phyloP scores from a whole-genome alignment of 768 basidiomycete genomes.

The Amanita muscaria region DNA sequence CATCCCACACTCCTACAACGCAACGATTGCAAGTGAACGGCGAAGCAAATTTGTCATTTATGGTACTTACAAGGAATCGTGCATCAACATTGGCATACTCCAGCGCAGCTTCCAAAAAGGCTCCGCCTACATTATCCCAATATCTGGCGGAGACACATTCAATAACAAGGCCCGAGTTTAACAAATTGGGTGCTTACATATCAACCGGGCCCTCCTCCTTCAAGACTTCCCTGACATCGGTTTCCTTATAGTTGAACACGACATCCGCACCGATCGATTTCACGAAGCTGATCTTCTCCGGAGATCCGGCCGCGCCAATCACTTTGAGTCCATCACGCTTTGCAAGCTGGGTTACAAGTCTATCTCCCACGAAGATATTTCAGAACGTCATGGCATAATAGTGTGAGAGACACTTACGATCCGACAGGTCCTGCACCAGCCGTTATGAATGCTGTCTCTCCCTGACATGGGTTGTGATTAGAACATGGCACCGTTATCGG shows the following conservation, averaged over 20 bases:
- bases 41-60: no score
- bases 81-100: conserved; percentile 29
- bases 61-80: conserved; percentile 34
- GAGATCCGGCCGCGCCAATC: conserved; percentile 53
- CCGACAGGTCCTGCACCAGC: conserved; percentile 22
- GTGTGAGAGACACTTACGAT: conserved; percentile 15
- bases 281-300: conserved; percentile 51
- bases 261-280: conserved; percentile 45
- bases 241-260: conserved; percentile 59
- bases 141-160: conserved; percentile 7
- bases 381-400: not conserved
- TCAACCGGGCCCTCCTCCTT: conserved; percentile 44
- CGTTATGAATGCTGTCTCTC: conserved; percentile 20
- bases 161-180: not conserved
- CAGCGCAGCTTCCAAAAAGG: conserved; percentile 26
- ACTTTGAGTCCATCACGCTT: conserved; percentile 39
- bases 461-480: conserved; percentile 13
- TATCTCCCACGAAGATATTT: not conserved
- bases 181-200: conserved; percentile 23
- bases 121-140: conserved; percentile 41
- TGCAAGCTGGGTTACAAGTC: conserved; percentile 29
- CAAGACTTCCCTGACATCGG: conserved; percentile 35
- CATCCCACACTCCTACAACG: conserved; percentile 6
- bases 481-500: no score
- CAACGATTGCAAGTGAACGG: no score